Evolutionary conservation across 2,329 filamentous ascomycete genomes (phyloP).

Genomic region (Biscogniauxia marginata): DNA sequence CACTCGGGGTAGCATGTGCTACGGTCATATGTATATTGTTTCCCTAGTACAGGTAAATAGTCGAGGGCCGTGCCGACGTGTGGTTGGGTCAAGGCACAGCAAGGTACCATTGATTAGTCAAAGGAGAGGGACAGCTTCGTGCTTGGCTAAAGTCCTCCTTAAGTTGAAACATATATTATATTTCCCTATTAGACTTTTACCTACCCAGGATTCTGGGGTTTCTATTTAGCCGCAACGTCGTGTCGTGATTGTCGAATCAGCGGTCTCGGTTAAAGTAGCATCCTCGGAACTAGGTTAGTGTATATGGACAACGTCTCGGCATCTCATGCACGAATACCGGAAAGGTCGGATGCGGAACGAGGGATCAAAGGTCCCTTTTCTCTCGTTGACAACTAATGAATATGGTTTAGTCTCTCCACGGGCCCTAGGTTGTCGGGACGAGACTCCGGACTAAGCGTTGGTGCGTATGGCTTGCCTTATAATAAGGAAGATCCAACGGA

Average conservation of each 20-base stretch:
- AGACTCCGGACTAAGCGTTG: not conserved
- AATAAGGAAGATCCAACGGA: not conserved
- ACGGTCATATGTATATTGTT: constrained; percentile 17
- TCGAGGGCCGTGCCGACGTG: constrained; percentile 12
- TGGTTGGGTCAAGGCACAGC: constrained; percentile 17
- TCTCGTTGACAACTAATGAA: not conserved
- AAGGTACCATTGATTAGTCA: constrained; percentile 18
- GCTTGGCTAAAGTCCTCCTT: constrained; percentile 29
- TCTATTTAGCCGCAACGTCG: constrained; percentile 29
- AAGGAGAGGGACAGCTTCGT: constrained; percentile 8
- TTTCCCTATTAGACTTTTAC: constrained; percentile 21
- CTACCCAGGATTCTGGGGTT: constrained; percentile 11
- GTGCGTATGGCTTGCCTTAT: not conserved
- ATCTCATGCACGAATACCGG: not conserved
- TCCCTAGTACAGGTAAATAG: constrained; percentile 19
- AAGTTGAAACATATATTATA: constrained; percentile 28
- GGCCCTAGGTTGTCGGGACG: not conserved
- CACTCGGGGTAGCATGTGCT: constrained; percentile 11
- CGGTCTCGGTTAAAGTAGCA: constrained; percentile 17
- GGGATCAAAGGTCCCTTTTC: not conserved
- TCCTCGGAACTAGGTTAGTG: constrained; percentile 8
- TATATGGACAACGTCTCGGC: not conserved
- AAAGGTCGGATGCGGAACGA: not conserved
- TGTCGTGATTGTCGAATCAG: constrained; percentile 11
- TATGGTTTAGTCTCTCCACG: not conserved